Evolutionary conservation across 164 flowering plant genomes (phyloP), one percentile per base, ranked within the genome.

Genomic region (Kalanchoe fedtschenkoi): DNA sequence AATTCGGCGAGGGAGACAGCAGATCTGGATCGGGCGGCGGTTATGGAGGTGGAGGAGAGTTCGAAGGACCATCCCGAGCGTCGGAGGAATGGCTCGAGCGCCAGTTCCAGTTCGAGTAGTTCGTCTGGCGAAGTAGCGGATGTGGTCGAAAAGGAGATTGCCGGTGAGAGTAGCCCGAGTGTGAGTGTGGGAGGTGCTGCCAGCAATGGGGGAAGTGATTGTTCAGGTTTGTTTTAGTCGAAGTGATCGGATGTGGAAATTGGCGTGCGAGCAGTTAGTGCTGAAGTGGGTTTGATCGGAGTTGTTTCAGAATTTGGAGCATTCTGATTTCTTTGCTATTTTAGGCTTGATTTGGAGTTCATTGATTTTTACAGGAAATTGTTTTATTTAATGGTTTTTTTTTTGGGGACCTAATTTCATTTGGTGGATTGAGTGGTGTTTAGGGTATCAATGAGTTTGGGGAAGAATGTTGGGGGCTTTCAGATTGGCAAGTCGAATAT

Each of bases 171-270:
- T 41, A 28, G 71, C 29, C 5, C 16, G 38, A 38, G 28, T 60
- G 11, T 65, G 65, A 62, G 70, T 34, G 41, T 34, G 35, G 41
- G 65, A 57, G 66, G 43, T 65, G 73, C 65, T 21, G 54, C 61
- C 14, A 58, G 60, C 56, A 69, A 62, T 60, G 80, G 72, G 43
- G 69, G 44, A 22, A 19, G 73, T 16, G 61, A 54, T 9, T 56
- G 72, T 62, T 67, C 78, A 64, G 80, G 81, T 80, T 46, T 26
- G 71, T 72, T 1, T 15, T 4, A 37, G 39, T 42, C 19, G 19
- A 42, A 42, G 1, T 42, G 19, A 30, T 17, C 1, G 22, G 68
- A 32, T 34, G 16, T 32, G n/a, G 28, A 9, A 13, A 28, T 28
- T 37, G n/a, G 39, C 22, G 10, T 33, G 3, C 33, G 15, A n/a